Conservation (phyloP, 495 filamentous ascomycete species). For the Xylaria intraflava region DNA sequence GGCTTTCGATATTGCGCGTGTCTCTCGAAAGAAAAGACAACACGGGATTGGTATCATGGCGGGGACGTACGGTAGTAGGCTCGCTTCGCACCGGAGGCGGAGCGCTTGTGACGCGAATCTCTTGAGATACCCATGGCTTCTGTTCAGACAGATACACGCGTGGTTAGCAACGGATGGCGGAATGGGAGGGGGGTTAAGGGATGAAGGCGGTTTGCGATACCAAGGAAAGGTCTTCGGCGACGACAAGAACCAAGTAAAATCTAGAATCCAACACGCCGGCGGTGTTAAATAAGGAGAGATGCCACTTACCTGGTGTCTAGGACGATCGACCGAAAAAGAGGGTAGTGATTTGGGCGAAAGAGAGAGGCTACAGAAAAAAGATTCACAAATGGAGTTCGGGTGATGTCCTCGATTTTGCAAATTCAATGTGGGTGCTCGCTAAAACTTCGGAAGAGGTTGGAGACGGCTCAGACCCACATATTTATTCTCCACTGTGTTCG, state of each 20-base stretch:
- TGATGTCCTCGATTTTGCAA: constrained; percentile 19
- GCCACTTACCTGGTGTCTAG: constrained; percentile 26
- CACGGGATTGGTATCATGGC: constrained; percentile 14
- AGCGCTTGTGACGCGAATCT: constrained; percentile 98
- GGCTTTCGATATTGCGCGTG: constrained; percentile 46
- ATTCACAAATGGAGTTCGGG: constrained; percentile 21
- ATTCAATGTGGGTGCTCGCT: constrained; percentile 22
- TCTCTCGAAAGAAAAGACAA: constrained; percentile 6
- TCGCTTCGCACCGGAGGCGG: constrained; percentile 93
- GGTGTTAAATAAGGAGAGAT: background rate
- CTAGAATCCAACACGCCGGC: background rate
- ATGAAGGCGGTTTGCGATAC: background rate
- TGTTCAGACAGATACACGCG: constrained; percentile 12
- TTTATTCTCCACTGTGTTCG: constrained; percentile 5
- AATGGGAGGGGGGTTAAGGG: background rate
- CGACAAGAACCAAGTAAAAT: background rate
- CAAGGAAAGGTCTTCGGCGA: background rate
- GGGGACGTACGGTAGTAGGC: constrained; percentile 70
- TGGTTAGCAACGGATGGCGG: constrained; percentile 18
- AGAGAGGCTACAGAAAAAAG: constrained; percentile 18
- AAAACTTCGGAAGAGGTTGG: constrained; percentile 24
- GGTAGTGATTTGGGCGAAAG: constrained; percentile 8
- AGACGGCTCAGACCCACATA: constrained; percentile 14
- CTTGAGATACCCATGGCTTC: constrained; percentile 96
- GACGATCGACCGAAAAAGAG: constrained; percentile 19